These are phyloP conservation scores for Pseudevernia furfuracea DNA, from an alignment of 495 filamentous ascomycete genomes.

Conservation along the genomic window DNA sequence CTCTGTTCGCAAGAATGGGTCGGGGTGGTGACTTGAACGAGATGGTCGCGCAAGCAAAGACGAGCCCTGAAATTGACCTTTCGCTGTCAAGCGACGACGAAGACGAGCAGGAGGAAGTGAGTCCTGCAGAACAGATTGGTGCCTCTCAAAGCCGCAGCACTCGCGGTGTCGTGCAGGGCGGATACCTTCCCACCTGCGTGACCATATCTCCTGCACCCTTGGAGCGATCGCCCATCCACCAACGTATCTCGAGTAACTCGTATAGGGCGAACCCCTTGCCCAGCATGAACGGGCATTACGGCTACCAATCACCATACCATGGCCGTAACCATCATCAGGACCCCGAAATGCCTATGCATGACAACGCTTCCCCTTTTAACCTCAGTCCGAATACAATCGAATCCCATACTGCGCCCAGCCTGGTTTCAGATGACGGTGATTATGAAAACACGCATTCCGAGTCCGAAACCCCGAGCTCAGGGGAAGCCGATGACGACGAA, in stretches of 20 bases:
- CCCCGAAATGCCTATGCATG: constrained; percentile 7
- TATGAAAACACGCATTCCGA: constrained; percentile 51
- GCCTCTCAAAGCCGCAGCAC: constrained; percentile 28
- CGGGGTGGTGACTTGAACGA: constrained; percentile 55
- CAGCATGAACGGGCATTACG: constrained; percentile 22
- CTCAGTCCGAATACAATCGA: constrained; percentile 73
- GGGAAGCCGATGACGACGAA: constrained; percentile 47
- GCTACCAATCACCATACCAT: constrained; percentile 14
- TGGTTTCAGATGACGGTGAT: constrained; percentile 83
- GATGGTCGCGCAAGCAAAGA: constrained; percentile 51
- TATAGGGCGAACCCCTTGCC: constrained; percentile 9
- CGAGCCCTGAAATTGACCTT: constrained; percentile 42
- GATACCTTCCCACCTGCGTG: constrained; percentile 48
- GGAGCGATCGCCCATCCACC: constrained; percentile 49
- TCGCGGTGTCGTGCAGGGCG: constrained; percentile 27
- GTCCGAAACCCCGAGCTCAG: constrained; percentile 42
- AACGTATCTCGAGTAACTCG: constrained; percentile 34
- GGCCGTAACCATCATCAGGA: not conserved
- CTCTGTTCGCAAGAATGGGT: constrained; percentile 57
- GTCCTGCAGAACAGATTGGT: constrained; percentile 12
- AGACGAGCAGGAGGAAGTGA: constrained; percentile 38
- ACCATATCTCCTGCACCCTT: constrained; percentile 47
- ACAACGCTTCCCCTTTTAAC: constrained; percentile 37
- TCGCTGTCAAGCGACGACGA: constrained; percentile 33
- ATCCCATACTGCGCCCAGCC: constrained; percentile 71